Conservation (phyloP, 2,329 filamentous ascomycete species). For the Aspergillus sp. region DNA sequence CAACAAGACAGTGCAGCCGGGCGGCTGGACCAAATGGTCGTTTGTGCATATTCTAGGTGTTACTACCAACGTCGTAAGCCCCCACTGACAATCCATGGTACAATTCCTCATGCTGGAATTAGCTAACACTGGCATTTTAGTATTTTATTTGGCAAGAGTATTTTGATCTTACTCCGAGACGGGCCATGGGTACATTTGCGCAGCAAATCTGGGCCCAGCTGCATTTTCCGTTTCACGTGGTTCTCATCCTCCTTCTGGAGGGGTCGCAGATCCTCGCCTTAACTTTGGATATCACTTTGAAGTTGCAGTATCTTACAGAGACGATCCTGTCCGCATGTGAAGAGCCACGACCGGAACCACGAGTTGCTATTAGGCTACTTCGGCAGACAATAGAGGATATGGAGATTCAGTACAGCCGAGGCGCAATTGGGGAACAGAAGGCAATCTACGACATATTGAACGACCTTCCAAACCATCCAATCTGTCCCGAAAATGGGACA, state of each 20-base stretch:
- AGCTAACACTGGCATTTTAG: slow-evolving; percentile 21
- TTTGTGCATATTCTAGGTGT: slow-evolving; percentile 41
- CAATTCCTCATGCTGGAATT: background rate
- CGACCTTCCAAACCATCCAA: slow-evolving; percentile 27
- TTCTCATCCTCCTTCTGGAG: slow-evolving; percentile 64
- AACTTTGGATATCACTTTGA: slow-evolving; percentile 45
- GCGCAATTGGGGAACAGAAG: slow-evolving; percentile 32
- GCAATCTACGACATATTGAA: slow-evolving; percentile 34
- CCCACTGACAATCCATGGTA: background rate
- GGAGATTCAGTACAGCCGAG: slow-evolving; percentile 40
- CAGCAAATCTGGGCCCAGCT: slow-evolving; percentile 55
- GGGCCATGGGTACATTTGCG: slow-evolving; percentile 53
- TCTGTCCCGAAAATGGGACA: slow-evolving; percentile 27
- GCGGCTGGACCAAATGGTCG: slow-evolving; percentile 42
- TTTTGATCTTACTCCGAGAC: slow-evolving; percentile 56
- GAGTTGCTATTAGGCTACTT: slow-evolving; percentile 32
- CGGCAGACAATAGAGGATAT: slow-evolving; percentile 40
- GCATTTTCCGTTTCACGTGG: slow-evolving; percentile 65
- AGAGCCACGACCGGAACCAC: slow-evolving; percentile 29
- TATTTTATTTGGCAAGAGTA: slow-evolving; percentile 65
- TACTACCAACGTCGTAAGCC: slow-evolving; percentile 37
- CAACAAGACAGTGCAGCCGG: slow-evolving; percentile 49
- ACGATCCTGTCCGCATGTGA: slow-evolving; percentile 43
- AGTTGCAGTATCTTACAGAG: slow-evolving; percentile 40
- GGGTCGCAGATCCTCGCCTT: slow-evolving; percentile 59